phyloP scores from a whole-genome alignment of 2,329 filamentous ascomycete genomes.

The Diaporthe sp. region DNA sequence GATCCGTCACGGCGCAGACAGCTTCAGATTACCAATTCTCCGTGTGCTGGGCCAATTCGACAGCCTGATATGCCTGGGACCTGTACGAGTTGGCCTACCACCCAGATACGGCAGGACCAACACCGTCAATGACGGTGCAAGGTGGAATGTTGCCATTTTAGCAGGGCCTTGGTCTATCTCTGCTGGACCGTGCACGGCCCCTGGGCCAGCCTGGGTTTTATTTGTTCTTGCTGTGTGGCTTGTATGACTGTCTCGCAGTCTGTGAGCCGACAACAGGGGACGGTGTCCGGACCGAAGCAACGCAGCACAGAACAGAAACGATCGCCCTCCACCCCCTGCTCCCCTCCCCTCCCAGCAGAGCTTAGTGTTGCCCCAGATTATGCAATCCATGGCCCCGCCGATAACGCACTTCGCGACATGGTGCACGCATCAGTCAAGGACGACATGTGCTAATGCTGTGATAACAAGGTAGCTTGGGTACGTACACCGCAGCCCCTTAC shows the following conservation, averaged over 20 bases:
- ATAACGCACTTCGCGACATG: constrained; percentile 19
- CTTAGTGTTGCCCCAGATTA: constrained; percentile 28
- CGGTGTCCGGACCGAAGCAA: constrained; percentile 8
- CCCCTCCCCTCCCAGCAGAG: constrained; percentile 15
- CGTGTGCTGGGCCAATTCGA: neutral
- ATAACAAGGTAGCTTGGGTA: neutral
- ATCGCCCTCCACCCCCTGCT: neutral
- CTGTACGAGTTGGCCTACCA: neutral
- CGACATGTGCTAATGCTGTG: constrained; percentile 2
- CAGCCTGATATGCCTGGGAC: neutral
- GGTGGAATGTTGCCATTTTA: constrained; percentile 19
- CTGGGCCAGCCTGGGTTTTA: no score
- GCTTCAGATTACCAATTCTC: neutral
- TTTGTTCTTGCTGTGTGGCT: neutral
- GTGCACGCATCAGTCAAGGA: constrained; percentile 8
- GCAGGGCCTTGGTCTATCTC: constrained; percentile 6
- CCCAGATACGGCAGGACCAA: neutral
- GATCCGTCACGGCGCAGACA: neutral
- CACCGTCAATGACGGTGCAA: neutral
- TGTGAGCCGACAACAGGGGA: constrained; percentile 10
- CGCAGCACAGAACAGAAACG: constrained; percentile 1
- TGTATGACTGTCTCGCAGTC: neutral
- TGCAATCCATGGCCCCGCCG: constrained; percentile 20
- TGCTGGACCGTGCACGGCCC: constrained; percentile 7
- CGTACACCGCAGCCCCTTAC: neutral